phyloP scores from a whole-genome alignment of 345 rosid species.

The Salix viminalis region DNA sequence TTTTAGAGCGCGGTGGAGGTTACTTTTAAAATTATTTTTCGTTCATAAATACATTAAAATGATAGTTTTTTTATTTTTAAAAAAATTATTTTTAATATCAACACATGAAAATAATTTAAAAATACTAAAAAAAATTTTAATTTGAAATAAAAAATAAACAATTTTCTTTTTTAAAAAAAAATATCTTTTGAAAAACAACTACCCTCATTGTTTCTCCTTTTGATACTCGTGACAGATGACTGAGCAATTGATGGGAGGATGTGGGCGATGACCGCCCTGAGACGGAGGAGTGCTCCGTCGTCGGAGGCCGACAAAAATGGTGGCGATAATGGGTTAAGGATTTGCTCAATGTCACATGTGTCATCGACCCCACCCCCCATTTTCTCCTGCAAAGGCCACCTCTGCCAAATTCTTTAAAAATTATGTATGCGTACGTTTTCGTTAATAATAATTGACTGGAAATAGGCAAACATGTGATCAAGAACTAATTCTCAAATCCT shows the following conservation, averaged over 20 bases:
- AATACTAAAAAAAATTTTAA: too few species aligned
- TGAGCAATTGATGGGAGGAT: background rate
- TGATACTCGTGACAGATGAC: background rate
- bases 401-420: background rate
- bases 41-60: too few species aligned
- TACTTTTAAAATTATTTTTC: too few species aligned
- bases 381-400: too few species aligned
- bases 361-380: background rate
- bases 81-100: too few species aligned
- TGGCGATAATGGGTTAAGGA: background rate
- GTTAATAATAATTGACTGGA: conserved; percentile 9
- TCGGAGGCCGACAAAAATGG: background rate
- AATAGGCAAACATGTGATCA: background rate
- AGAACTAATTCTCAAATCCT: background rate
- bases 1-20: too few species aligned
- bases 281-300: background rate
- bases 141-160: too few species aligned
- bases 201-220: too few species aligned
- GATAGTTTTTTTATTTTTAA: too few species aligned
- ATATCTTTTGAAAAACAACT: too few species aligned
- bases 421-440: background rate
- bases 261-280: background rate
- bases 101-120: too few species aligned
- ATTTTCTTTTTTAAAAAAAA: too few species aligned
- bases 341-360: background rate